These are phyloP conservation scores for Plasmodium gonderi DNA, from an alignment of 169 alveolate genomes.

Conservation along the genomic window DNA sequence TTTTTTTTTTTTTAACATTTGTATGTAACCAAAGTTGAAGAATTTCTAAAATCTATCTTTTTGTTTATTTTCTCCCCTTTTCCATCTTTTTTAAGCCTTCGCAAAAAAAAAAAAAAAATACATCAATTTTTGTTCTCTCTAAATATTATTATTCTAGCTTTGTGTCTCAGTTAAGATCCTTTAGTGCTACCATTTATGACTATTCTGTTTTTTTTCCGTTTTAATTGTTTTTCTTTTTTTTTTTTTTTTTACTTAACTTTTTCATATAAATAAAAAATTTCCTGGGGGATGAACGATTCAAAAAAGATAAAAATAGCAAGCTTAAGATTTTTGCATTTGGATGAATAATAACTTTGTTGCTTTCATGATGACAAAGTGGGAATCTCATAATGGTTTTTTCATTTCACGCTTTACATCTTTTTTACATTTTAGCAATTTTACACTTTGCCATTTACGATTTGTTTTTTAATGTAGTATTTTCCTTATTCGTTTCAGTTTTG, in stretches of 20 bases:
- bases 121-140: background rate
- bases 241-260: background rate
- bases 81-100: background rate
- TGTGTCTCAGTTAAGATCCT: background rate
- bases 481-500: background rate
- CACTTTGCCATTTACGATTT: no score
- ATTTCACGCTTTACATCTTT: background rate
- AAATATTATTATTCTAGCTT: background rate
- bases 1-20: background rate
- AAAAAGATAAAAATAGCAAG: no score
- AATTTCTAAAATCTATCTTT: background rate
- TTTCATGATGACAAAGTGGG: background rate
- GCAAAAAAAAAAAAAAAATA: background rate
- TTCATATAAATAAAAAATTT: background rate
- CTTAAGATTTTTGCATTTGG: background rate
- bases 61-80: constrained; percentile 3
- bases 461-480: background rate
- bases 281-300: background rate
- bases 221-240: constrained; percentile 15
- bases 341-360: background rate
- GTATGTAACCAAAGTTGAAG: background rate
- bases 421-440: background rate
- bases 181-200: background rate
- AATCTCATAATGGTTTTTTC: background rate
- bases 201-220: constrained; percentile 18